Evolutionary conservation across 2,329 filamentous ascomycete genomes (phyloP), one percentile per base, ranked within the genome.

Genomic region (Hypoxylon sp.): DNA sequence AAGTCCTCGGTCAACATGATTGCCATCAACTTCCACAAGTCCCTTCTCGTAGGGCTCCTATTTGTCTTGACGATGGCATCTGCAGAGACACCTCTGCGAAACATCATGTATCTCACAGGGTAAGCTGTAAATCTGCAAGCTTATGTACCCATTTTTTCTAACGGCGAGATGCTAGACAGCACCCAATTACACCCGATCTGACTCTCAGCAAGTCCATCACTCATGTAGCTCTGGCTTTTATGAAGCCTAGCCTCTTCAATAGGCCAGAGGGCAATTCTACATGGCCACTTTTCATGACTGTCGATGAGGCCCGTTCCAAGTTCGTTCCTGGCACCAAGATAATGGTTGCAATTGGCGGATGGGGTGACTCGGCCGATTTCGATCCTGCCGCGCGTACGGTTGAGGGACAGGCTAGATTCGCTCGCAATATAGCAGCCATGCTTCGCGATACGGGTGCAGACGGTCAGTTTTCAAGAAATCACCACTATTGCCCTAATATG

Each of bases 321-420:
- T 90, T 89, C 60, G 75, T 82, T 11, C 75, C 83, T 0, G 82
- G 81, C 4, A 84, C 85, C 53, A 88, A 90, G 75, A 78, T 91
- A 14, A 86, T 89, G 82, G 83, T 91, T 64, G 86, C 89, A 17
- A 84, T 91, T 46, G 90, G 89, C 13, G 89, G 89, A 28, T 91
- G 89, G 89, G 89, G 85, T 1, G 88, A 91, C 63, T 86, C 85
- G 0, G 73, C 75, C 11, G 89, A 88, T 0, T 91, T 91, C 75
- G 80, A 81, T 2, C 73, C 64, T 1, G 87, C 81, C 2, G 83
- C 84, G 2, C 83, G 82, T 43, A 83, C 82, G 1, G 80, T 85
- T 1, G 74, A 78, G 7, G 81, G 78, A 5, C 85, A 87, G 0
- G 75, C 81, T 46, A 78, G 70, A 13, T 91, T 87, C 60, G 90